Base-by-base conservation (phyloP, 148 eudicot species). In the Camellia lanceoleosa region DNA sequence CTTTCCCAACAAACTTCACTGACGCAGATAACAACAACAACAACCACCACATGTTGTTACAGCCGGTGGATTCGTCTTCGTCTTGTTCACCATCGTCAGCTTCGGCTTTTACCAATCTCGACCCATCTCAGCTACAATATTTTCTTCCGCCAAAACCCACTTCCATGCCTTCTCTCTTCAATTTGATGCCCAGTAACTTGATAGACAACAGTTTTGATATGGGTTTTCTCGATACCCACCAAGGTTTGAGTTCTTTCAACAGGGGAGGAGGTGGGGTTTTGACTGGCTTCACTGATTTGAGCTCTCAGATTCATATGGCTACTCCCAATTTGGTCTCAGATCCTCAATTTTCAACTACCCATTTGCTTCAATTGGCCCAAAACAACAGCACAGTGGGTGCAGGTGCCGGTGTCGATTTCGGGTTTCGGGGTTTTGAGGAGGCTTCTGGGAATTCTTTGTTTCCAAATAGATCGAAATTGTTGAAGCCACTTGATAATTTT, bases 401-500 rank as follows among this genome's bases (percentile, higher is more conserved):
- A 12, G 87, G 84, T 70, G 47, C 75, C 16, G 87, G 84, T 60
- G 85, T 85, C 41, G 83, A 86, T 51, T 72, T 78, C 7, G 89
- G 89, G 42, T 88, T 89, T 87, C 81, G 61, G n/a, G 91, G 87
- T 30, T 85, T 86, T 63, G 86, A 83, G 46, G 83, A 85, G 56
- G 88, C 82, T 23, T 81, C 83, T 44, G 88, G 80, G 68, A 90
- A 80, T 73, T 81, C 87, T 16, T 14, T 89, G 83, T 83, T 94
- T 67, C 63, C 83, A 7, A 95, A 91, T 77, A 74, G 94, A 81
- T 87, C 93, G 5, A 95, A 91, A 66, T 12, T 89, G 55, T 67
- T 95, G 68, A 92, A 93, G 80, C 99, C 99, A 5, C 92, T 95
- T 16, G 95, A 93, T n/a, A 88, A 90, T 85, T 86, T 87, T 20